Base-by-base conservation (phyloP, 148 eudicot species). In the Selenicereus undatus region DNA sequence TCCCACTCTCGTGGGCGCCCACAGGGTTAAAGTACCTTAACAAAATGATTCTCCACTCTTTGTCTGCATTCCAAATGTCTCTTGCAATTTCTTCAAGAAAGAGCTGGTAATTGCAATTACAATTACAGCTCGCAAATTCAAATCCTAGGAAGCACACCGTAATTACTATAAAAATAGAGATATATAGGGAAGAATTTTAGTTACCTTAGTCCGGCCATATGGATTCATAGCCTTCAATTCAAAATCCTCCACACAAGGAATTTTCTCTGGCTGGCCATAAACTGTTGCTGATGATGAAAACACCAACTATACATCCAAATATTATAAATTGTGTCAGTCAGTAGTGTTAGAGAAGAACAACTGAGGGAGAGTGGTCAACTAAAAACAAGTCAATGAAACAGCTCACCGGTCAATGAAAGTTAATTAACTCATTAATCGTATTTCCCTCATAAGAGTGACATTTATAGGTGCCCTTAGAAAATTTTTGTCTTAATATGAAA, bases 201-300 rank as follows among this genome's bases (percentile, higher is more conserved):
- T 66, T 80, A 95, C 97, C 97, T 93, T 95, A 66, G 97, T 92
- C 24, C 97, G 94, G 27, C 97, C 97, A 78, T 95, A 95, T 35
- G 98, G 97, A 88, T 92, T 95, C 98, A 92, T 88, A 76, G 98
- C 92, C 80, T 81, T 85, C 79, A 88, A 77, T 11, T 84, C 86
- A 32, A 88, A 92, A 84, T 90, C 93, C 86, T 95, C 98, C 14
- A 85, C 91, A 73, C 94, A 91, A 36, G 98, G 98, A 45, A 91
- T 88, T 83, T 91, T 86, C 35, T 93, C 88, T 8, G 97, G 98
- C 78, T 93, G 93, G 48, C 98, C 98, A 81, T 95, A 93, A 32
- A 95, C 98, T 8, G 98, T 93, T 27, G 97, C 93, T 22, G 98
- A 95, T 26, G 98, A 93, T 27, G 98, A 95, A 89, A 95, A 95